Evolutionary conservation across 495 filamentous ascomycete species (phyloP), one percentile per base, ranked within the genome.

Genomic region (Trichoderma orchidacearum): DNA sequence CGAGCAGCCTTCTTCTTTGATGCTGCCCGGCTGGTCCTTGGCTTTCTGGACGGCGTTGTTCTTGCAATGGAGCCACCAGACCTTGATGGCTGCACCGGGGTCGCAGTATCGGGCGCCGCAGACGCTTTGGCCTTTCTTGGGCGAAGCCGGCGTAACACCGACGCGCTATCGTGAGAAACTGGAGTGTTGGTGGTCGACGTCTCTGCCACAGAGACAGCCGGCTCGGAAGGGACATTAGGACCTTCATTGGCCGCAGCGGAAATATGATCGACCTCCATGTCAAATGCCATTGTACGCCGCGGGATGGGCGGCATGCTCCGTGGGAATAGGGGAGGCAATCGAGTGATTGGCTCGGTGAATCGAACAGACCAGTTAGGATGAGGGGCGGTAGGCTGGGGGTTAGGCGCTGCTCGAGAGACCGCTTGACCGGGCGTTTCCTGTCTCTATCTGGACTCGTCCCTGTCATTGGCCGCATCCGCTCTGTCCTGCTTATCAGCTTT

Each of bases 381-480:
- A 25, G 21, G 41, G 11, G 41, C 18, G 8, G 4, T 27, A 23
- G 41, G 11, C 41, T 48, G 18, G n/a, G 21, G 7, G 4, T 48
- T 48, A 27, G 2, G 7, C 21, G 9, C 41, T 11, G 13, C 41
- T 27, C 27, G 41, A 48, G 41, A 6, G 9, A 13, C 41, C 27
- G 41, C 5, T 27, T 48, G 41, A 25, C 41, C 41, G 18, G 41
- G 41, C 21, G 41, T 48, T 48, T 34, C 53, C 53, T n/a, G 17
- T 36, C 18, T 55, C 53, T 55, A 55, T 31, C 53, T 31, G 53
- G 53, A 27, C 25, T 55, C 53, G 11, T 55, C 21, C 21, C 31
- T 28, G 17, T 55, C 53, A 34, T 21, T 34, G 29, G 13, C 48
- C 15, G 30, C 36, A n/a, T 30, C 35, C 11, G 21, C 31, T 53